phyloP scores from a whole-genome alignment of 2,329 filamentous ascomycete genomes.

The Aureobasidium lini region DNA sequence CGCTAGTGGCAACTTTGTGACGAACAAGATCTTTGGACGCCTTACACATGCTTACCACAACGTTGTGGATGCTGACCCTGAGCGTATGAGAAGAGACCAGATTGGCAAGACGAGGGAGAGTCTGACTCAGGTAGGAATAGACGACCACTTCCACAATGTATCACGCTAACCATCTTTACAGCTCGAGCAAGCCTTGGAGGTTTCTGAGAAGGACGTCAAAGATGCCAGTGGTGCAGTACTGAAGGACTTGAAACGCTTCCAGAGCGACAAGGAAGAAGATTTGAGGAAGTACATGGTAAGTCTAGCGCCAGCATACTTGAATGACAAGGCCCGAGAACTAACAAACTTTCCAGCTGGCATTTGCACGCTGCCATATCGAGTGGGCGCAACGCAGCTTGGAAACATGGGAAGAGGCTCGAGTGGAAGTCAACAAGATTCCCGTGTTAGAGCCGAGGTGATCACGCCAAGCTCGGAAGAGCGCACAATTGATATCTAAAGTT shows the following conservation, averaged over 20 bases:
- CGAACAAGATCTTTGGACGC: constrained; percentile 86
- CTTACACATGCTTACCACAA: constrained; percentile 94
- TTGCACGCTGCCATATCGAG: constrained; percentile 85
- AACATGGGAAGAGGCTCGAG: constrained; percentile 84
- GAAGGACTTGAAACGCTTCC: constrained; percentile 85
- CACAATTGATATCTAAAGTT: too few species aligned
- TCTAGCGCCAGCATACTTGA: constrained; percentile 13
- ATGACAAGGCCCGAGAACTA: neutral
- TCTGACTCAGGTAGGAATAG: constrained; percentile 50
- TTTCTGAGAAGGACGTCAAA: constrained; percentile 83
- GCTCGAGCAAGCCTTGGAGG: constrained; percentile 83
- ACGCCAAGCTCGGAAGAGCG: neutral
- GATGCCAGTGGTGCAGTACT: constrained; percentile 85
- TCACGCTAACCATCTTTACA: constrained; percentile 35
- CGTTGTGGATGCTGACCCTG: constrained; percentile 91
- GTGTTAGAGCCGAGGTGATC: constrained; percentile 1
- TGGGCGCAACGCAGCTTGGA: constrained; percentile 90
- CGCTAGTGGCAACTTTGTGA: constrained; percentile 75
- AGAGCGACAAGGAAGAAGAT: constrained; percentile 92
- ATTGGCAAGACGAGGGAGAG: constrained; percentile 94
- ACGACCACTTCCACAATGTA: neutral
- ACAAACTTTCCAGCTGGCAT: constrained; percentile 59
- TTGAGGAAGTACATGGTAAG: constrained; percentile 90
- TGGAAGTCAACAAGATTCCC: constrained; percentile 76
- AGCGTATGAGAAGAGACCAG: constrained; percentile 81